Evolutionary conservation across 129 eudicot genomes (phyloP).

Genomic region (Centrapalus pauciflorus): DNA sequence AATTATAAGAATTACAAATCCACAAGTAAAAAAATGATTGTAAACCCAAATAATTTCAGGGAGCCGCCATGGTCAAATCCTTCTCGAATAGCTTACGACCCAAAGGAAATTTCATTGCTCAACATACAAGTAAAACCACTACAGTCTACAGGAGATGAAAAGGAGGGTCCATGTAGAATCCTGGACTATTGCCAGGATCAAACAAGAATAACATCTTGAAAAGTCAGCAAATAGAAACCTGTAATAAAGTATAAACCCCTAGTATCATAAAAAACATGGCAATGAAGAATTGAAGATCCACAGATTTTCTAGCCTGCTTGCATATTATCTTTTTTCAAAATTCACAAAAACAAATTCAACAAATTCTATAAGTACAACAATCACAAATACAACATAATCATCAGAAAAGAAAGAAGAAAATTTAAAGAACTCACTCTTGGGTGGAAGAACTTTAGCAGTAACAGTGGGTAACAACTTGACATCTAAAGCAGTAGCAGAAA

Average conservation of each 20-base stretch:
- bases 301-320: neutral
- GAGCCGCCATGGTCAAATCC: neutral
- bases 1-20: neutral
- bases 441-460: slow-evolving; percentile 68
- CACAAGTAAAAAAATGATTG: neutral
- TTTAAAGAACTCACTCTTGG: slow-evolving; percentile 66
- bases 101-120: neutral
- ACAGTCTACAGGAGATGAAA: neutral
- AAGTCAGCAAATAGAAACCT: neutral
- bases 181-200: neutral
- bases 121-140: neutral
- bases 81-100: neutral
- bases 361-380: neutral
- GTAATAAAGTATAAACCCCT: neutral
- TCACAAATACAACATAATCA: slow-evolving; percentile 15
- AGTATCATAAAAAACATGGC: neutral
- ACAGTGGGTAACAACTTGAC: slow-evolving; percentile 32
- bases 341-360: neutral
- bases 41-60: neutral
- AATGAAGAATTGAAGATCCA: neutral
- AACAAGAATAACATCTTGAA: neutral
- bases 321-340: neutral
- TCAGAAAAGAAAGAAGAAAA: neutral
- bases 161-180: neutral
- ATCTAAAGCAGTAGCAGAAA: slow-evolving; percentile 39